phyloP scores from a whole-genome alignment of 2,329 filamentous ascomycete species.

The Leptographium wingfieldii region DNA sequence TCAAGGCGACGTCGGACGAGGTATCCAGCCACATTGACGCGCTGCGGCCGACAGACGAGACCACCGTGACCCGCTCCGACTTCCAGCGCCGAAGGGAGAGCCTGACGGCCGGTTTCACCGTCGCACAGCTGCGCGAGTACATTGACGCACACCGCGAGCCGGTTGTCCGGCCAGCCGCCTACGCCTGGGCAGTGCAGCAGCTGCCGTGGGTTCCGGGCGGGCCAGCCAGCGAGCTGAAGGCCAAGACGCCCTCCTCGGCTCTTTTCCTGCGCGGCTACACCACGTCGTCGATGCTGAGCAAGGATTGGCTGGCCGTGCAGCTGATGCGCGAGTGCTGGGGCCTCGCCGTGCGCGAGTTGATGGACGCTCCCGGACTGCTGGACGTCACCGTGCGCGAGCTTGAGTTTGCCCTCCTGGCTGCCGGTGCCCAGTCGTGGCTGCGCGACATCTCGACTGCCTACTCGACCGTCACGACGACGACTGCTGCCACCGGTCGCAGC shows the following conservation, averaged over 20 bases:
- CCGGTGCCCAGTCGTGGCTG: constrained; percentile 24
- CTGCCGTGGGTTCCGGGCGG: neutral
- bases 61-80: constrained; percentile 23
- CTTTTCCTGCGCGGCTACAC: constrained; percentile 9
- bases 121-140: constrained; percentile 32
- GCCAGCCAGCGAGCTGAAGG: neutral
- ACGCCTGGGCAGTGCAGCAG: constrained; percentile 26
- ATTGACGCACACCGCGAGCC: constrained; percentile 12
- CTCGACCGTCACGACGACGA: constrained; percentile 2
- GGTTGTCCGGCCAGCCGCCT: neutral
- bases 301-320: constrained; percentile 27
- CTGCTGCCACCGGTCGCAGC: constrained; percentile 15
- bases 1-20: constrained; percentile 21
- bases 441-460: constrained; percentile 16
- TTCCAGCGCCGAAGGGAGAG: constrained; percentile 28
- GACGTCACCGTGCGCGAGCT: constrained; percentile 25
- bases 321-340: constrained; percentile 39
- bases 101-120: constrained; percentile 34
- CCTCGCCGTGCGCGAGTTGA: constrained; percentile 32
- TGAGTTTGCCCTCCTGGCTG: constrained; percentile 31
- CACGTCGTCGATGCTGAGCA: constrained; percentile 16
- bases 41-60: constrained; percentile 29
- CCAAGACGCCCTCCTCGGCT: neutral
- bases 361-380: constrained; percentile 28
- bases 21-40: constrained; percentile 33